phyloP scores from a whole-genome alignment of 148 eudicot genomes.

The Drosera capensis region DNA sequence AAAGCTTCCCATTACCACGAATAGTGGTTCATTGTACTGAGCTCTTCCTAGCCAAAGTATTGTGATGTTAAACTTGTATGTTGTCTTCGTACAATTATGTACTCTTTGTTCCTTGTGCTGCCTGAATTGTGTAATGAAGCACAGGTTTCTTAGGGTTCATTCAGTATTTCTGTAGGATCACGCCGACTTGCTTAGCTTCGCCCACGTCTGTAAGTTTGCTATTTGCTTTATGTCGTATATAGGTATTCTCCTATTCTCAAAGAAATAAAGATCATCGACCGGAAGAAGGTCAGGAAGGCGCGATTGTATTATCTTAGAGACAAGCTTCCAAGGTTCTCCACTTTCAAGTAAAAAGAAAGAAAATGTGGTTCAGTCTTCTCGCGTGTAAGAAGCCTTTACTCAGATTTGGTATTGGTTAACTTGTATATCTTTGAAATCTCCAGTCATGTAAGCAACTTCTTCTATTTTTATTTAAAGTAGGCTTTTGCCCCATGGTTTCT shows the following conservation, averaged over 20 bases:
- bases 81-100: too few relatives aligned
- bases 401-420: not conserved
- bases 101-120: too few relatives aligned
- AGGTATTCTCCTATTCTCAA: conserved; percentile 89
- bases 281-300: conserved; percentile 89
- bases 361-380: not conserved
- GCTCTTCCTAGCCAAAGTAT: too few relatives aligned
- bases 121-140: too few relatives aligned
- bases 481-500: too few relatives aligned
- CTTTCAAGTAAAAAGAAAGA: conserved; percentile 76
- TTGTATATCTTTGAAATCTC: not conserved
- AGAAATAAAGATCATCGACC: conserved; percentile 60
- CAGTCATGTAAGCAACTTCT: not conserved
- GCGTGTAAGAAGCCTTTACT: not conserved
- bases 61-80: too few relatives aligned
- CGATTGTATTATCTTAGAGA: conserved; percentile 80
- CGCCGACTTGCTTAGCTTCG: too few relatives aligned
- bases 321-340: conserved; percentile 84
- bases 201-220: not conserved
- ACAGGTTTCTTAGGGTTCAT: too few relatives aligned
- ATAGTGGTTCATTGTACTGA: too few relatives aligned
- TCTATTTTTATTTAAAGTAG: not conserved
- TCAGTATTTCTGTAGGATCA: too few relatives aligned
- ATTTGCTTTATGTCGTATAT: conserved; percentile 1
- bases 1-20: too few relatives aligned